Evolutionary conservation across 371 early-diverging fungal species (phyloP).

Genomic region (Amoeboaphelidium protococcarum): DNA sequence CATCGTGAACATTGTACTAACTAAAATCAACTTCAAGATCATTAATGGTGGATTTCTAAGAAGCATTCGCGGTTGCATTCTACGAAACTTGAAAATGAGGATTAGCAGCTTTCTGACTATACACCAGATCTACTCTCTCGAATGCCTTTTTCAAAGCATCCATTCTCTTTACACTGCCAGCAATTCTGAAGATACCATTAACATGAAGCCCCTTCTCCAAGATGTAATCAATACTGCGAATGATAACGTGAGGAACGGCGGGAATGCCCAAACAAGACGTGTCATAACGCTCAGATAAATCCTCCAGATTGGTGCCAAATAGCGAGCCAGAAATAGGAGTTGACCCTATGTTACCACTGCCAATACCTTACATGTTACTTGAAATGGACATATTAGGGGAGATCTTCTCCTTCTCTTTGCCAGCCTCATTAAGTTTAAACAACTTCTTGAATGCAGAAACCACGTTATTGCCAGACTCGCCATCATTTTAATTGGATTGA

Average conservation of each 20-base stretch:
- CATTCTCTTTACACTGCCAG: background rate
- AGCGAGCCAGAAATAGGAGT: background rate
- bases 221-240: background rate
- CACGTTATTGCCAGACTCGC: too few relatives aligned
- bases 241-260: background rate
- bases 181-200: background rate
- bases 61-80: too few relatives aligned
- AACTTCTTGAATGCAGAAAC: too few relatives aligned
- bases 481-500: too few relatives aligned
- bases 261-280: background rate
- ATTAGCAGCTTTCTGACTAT: background rate
- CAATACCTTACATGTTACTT: too few relatives aligned
- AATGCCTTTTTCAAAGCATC: background rate
- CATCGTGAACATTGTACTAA: constrained; percentile 54
- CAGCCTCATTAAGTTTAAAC: too few relatives aligned
- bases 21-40: background rate
- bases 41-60: too few relatives aligned
- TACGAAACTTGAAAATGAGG: too few relatives aligned
- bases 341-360: too few relatives aligned
- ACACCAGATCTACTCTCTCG: background rate
- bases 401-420: too few relatives aligned
- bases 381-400: too few relatives aligned
- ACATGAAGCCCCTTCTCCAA: background rate
- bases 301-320: background rate
- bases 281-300: background rate